Evolutionary conservation across 257 asterid genomes (phyloP).

Genomic region (Solanum ossicruentum): DNA sequence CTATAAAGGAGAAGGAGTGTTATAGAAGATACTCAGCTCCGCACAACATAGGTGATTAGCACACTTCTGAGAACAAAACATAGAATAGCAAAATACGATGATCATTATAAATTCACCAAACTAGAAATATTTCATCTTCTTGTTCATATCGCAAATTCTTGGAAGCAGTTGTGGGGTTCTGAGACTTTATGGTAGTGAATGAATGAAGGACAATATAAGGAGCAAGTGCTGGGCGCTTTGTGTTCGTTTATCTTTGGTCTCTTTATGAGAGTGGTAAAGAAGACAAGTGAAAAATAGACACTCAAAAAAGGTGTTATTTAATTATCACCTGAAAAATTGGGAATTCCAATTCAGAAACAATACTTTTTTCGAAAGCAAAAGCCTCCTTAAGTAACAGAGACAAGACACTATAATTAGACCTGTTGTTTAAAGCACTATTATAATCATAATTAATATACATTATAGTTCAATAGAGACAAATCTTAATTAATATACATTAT

Average conservation of each 20-base stretch:
- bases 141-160: too few relatives aligned
- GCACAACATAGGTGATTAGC: neutral
- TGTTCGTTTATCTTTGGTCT: neutral
- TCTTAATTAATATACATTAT: neutral
- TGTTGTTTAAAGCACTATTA: neutral
- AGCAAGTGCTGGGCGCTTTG: neutral
- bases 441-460: neutral
- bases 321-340: neutral
- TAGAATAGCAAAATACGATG: neutral
- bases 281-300: neutral
- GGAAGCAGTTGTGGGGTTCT: neutral
- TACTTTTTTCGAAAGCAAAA: neutral
- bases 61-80: neutral
- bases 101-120: neutral
- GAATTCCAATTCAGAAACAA: neutral
- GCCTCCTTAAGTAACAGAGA: neutral
- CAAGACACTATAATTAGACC: neutral
- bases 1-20: conserved; percentile 37
- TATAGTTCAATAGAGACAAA: neutral
- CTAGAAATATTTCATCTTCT: neutral
- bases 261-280: neutral
- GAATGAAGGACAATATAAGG: neutral
- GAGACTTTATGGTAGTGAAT: neutral
- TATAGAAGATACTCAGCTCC: neutral
- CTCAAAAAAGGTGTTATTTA: neutral